Conservation (phyloP, 176 grass and related monocot species). For the Otatea glauca region DNA sequence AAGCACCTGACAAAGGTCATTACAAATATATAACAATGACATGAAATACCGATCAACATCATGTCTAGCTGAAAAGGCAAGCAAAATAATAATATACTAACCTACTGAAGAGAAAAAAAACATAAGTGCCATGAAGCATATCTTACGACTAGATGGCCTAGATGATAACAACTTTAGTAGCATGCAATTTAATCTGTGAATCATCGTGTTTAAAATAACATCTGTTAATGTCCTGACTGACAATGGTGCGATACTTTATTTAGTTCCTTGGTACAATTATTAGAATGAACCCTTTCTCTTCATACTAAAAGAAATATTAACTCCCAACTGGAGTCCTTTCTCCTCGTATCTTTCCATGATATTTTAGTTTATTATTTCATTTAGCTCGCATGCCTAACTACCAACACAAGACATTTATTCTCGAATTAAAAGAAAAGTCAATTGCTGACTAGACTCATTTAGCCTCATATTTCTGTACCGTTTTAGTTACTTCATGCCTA, state of each 20-base stretch:
- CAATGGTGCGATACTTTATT: not conserved
- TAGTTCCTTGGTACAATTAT: not conserved
- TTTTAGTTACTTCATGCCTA: conserved; percentile 20
- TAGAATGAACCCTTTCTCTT: not conserved
- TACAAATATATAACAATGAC: conserved; percentile 8
- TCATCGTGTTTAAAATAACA: not conserved
- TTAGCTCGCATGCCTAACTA: not conserved
- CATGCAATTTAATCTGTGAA: not conserved
- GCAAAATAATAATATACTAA: not conserved
- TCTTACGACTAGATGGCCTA: not conserved
- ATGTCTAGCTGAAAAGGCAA: not conserved
- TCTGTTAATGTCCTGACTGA: not conserved
- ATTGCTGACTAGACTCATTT: not conserved
- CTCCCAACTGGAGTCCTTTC: not conserved
- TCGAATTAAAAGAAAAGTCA: not conserved
- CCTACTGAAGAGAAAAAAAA: not conserved
- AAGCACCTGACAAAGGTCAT: conserved; percentile 15
- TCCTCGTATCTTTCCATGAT: not conserved
- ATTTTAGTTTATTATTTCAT: not conserved
- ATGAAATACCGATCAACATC: not conserved
- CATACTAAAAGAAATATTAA: conserved; percentile 3
- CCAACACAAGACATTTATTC: not conserved
- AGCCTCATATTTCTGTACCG: not conserved
- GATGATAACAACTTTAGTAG: not conserved
- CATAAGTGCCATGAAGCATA: not conserved